These are phyloP conservation scores for Monosporozyma aerobia DNA, from an alignment of 805 yeast species.

Conservation along the genomic window DNA sequence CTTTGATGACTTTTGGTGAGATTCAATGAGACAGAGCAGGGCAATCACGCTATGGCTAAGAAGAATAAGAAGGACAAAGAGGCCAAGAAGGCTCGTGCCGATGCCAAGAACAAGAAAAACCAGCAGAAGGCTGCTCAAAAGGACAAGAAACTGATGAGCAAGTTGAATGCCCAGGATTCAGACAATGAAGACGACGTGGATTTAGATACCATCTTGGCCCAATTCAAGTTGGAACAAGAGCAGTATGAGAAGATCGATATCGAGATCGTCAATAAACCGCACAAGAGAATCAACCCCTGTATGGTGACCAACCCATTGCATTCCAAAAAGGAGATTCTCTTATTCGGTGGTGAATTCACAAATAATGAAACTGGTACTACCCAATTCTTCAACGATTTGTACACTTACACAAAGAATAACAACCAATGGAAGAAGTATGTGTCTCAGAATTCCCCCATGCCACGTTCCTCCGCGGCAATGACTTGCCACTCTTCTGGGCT, in stretches of 20 bases:
- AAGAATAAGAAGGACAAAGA: constrained; percentile 79
- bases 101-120: constrained; percentile 72
- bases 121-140: constrained; percentile 64
- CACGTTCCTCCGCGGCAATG: constrained; percentile 90
- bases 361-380: constrained; percentile 39
- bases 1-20: too few relatives aligned
- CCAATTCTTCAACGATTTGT: constrained; percentile 73
- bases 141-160: constrained; percentile 64
- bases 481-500: constrained; percentile 88
- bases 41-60: constrained; percentile 58
- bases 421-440: constrained; percentile 71
- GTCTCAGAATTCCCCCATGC: constrained; percentile 84
- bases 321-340: constrained; percentile 64
- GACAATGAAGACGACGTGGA: constrained; percentile 79
- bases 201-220: constrained; percentile 72
- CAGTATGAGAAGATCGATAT: constrained; percentile 64
- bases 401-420: constrained; percentile 62
- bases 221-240: constrained; percentile 72
- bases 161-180: constrained; percentile 51
- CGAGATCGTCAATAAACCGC: constrained; percentile 50
- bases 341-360: constrained; percentile 85
- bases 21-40: neutral
- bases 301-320: constrained; percentile 68
- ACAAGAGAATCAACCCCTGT: constrained; percentile 62
- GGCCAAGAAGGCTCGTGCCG: constrained; percentile 81